Evolutionary conservation across 306 rosid species (phyloP), one percentile per base, ranked within the genome.

Genomic region (Dalbergia cochinchinensis): DNA sequence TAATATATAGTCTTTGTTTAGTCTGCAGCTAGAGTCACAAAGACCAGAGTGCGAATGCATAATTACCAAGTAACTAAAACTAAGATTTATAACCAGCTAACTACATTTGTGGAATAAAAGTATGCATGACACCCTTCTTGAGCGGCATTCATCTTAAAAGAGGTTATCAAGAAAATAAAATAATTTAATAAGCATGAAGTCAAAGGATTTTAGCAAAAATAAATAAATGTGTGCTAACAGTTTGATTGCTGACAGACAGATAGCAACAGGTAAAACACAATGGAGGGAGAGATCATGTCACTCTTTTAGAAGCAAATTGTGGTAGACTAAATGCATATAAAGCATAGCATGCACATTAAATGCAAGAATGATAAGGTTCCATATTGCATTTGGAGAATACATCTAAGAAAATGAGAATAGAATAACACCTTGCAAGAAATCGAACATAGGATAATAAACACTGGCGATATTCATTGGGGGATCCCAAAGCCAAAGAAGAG

Each of bases 381-480:
- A 63, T 67, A 68, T 48, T 54, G 71, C 58, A 67, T 44, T 81
- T 33, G 33, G 13, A 62, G 61, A 68, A 78, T 61, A 64, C 37
- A 34, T 37, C 4, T 9, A 75, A 9, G 9, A 71, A 19, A 57
- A 26, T 53, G 75, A 33, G 26, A 60, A 39, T 37, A 47, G 71
- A 80, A 34, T 57, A 48, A 13, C 65, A 95, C 99, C 99, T 95
- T 80, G 99, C 94, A 74, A 95, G 91, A 86, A 93, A 93, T 45
- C 98, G 98, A 10, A 89, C 85, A 51, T 95, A 93, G 34, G 99
- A 90, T 78, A 95, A 83, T 8, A 95, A 88, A 80, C 97, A 93
- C 62, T 93, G 99, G 65, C 92, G 96, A 86, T 95, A 95, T 83
- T 95, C 99, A 16, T 80, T 87, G 48, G 99, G 91, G 66, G 99